Evolutionary conservation across 2,329 filamentous ascomycete genomes (phyloP).

Genomic region (Penicillium occitanis): DNA sequence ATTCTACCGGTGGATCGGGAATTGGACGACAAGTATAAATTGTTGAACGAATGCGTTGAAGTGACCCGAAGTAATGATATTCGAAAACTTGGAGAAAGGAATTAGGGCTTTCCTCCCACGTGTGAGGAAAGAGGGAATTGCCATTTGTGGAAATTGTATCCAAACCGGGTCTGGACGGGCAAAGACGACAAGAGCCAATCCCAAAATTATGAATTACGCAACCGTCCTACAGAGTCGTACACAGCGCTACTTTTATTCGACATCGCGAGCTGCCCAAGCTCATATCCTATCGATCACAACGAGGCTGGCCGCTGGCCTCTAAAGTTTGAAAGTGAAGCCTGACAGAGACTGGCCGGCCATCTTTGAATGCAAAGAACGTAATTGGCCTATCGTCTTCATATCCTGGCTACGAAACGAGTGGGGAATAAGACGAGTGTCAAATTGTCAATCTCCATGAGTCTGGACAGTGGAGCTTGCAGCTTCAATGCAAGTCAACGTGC

Average conservation of each 20-base stretch:
- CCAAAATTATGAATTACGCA: not conserved
- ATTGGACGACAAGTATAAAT: not conserved
- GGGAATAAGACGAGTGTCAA: constrained; percentile 4
- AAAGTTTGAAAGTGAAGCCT: not conserved
- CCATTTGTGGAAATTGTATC: not conserved
- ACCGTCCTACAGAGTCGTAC: not conserved
- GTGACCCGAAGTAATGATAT: not conserved
- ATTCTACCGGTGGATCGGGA: not conserved
- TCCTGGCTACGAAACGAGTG: not conserved
- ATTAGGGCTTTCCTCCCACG: constrained; percentile 6
- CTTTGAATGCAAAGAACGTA: not conserved
- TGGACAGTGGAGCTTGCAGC: constrained; percentile 2
- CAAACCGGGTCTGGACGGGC: not conserved
- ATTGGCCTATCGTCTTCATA: not conserved
- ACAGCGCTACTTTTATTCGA: not conserved
- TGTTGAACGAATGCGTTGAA: not conserved
- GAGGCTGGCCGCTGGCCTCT: constrained; percentile 6
- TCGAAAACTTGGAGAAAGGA: not conserved
- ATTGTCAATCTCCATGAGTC: not conserved
- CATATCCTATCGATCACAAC: not conserved
- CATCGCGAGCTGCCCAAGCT: constrained; percentile 1
- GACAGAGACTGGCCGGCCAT: constrained; percentile 7
- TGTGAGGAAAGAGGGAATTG: not conserved
- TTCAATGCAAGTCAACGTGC: not conserved
- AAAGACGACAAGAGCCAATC: not conserved